These are phyloP conservation scores for Asterochloris erici DNA, from an alignment of 139 green algal genomes.

Conservation along the genomic window DNA sequence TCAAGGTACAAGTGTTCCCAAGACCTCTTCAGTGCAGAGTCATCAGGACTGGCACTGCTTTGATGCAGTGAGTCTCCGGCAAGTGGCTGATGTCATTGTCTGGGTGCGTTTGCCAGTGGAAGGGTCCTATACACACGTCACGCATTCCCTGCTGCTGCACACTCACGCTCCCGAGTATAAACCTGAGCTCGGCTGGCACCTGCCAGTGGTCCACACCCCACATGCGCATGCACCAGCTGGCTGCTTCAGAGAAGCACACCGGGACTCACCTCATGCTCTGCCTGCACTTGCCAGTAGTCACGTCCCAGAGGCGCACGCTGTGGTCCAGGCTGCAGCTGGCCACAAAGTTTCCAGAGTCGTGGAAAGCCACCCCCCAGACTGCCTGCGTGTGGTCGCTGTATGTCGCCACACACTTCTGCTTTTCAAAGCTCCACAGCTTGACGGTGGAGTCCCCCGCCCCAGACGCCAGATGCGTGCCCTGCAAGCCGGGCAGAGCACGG, in stretches of 20 bases:
- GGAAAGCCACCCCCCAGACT: constrained; percentile 59
- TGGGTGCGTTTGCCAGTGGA: too few relatives aligned
- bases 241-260: background rate
- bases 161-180: too few relatives aligned
- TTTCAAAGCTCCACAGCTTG: constrained; percentile 84
- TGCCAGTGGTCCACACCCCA: background rate
- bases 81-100: too few relatives aligned
- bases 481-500: background rate
- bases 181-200: too few relatives aligned
- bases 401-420: constrained; percentile 71
- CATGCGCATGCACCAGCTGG: background rate
- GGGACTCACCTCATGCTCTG: constrained; percentile 25
- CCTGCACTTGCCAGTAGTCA: constrained; percentile 44
- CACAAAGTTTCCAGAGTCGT: constrained; percentile 72
- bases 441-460: constrained; percentile 42
- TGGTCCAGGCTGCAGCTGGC: constrained; percentile 74
- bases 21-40: too few relatives aligned
- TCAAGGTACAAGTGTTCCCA: too few relatives aligned
- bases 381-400: constrained; percentile 77
- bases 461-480: constrained; percentile 38
- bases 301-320: constrained; percentile 70
- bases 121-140: too few relatives aligned
- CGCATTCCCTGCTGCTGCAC: too few relatives aligned
- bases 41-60: too few relatives aligned
- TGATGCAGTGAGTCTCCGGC: too few relatives aligned